A percentile compares a stretch with the other conserved stretches of the same genome.
phyloP scores from a whole-genome alignment of 1,284 basidiomycete species.

The Phylloboletellus chloephorus region DNA sequence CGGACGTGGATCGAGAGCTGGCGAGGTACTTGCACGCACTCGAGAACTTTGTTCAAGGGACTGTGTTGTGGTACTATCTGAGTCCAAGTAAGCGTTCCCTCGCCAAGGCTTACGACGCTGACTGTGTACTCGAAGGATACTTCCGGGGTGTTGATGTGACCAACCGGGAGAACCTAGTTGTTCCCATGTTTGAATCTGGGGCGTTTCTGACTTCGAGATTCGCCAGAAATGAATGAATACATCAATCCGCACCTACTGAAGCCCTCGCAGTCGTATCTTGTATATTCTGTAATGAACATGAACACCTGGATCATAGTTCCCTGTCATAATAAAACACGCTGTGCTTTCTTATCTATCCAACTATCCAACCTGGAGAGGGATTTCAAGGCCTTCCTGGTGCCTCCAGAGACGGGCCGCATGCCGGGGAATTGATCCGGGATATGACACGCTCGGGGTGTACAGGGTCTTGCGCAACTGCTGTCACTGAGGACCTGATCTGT shows the following conservation, averaged over 20 bases:
- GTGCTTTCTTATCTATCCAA: too few species aligned
- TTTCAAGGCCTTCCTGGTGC: too few species aligned
- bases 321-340: too few species aligned
- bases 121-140: slow-evolving; percentile 22
- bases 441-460: too few species aligned
- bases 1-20: slow-evolving; percentile 37
- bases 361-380: too few species aligned
- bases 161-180: slow-evolving; percentile 26
- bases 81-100: slow-evolving; percentile 31
- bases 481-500: too few species aligned
- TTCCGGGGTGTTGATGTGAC: slow-evolving; percentile 32
- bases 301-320: too few species aligned
- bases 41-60: slow-evolving; percentile 46
- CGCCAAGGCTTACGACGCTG: slow-evolving; percentile 10
- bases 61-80: slow-evolving; percentile 44
- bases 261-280: slow-evolving; percentile 2
- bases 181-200: slow-evolving; percentile 28
- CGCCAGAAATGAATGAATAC: too few species aligned
- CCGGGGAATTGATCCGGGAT: too few species aligned
- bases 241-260: neutral
- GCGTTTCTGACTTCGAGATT: slow-evolving; percentile 18
- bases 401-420: too few species aligned
- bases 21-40: slow-evolving; percentile 37
- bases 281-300: slow-evolving; percentile 27
- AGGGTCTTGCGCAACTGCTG: too few species aligned